Evolutionary conservation across 1,284 basidiomycete genomes (phyloP).

Genomic region (Tilletia caries): DNA sequence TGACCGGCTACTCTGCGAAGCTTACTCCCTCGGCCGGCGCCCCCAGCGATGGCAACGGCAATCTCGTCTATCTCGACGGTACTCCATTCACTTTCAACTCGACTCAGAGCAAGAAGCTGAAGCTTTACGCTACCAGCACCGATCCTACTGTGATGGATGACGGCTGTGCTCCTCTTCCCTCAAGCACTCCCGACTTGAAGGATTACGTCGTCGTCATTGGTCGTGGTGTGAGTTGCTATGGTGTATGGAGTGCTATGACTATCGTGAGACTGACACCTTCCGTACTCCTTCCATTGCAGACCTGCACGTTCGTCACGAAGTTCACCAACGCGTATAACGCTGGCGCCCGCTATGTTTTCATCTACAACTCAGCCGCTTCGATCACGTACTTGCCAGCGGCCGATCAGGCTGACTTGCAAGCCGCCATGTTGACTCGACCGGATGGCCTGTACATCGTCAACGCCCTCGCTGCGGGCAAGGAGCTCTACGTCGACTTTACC

Average conservation of each 20-base stretch:
- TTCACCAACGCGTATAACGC: conserved; percentile 44
- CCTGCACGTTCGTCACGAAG: conserved; percentile 42
- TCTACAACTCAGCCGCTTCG: conserved; percentile 46
- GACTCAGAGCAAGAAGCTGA: conserved; percentile 22
- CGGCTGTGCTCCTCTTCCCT: conserved; percentile 32
- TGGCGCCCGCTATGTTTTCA: conserved; percentile 51
- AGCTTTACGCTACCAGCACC: conserved; percentile 32
- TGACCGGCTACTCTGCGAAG: conserved; percentile 32
- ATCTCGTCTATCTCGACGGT: conserved; percentile 30
- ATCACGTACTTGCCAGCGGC: conserved; percentile 30
- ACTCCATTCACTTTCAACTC: conserved; percentile 28
- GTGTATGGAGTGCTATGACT: too few species aligned
- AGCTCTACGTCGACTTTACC: conserved; percentile 60
- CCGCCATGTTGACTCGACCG: conserved; percentile 30
- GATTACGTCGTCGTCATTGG: conserved; percentile 37
- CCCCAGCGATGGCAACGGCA: conserved; percentile 18
- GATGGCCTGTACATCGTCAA: conserved; percentile 52
- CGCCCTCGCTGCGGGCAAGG: conserved; percentile 56
- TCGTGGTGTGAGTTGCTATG: conserved; percentile 19
- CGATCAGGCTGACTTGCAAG: conserved; percentile 25
- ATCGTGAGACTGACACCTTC: too few species aligned
- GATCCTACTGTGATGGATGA: conserved; percentile 33
- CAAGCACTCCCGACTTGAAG: conserved; percentile 34
- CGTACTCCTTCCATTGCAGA: conserved; percentile 13
- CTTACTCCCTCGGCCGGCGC: conserved; percentile 24